These are phyloP conservation scores for Linderniella brevidens DNA, from an alignment of 257 asterid species.

Conservation along the genomic window DNA sequence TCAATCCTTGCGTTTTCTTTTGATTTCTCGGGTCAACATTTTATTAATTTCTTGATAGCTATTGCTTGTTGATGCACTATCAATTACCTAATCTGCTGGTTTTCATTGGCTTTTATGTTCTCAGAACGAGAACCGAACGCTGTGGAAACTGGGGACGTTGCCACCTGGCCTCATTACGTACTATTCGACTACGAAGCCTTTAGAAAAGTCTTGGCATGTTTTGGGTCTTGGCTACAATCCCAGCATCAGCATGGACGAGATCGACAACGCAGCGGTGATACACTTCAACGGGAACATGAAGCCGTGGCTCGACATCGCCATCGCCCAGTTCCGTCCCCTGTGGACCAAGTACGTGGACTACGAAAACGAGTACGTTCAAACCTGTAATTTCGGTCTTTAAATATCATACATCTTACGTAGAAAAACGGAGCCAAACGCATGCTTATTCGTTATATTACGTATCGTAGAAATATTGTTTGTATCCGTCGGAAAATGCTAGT, in stretches of 20 bases:
- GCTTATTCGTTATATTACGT: too few species aligned
- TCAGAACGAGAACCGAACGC: conserved; percentile 2
- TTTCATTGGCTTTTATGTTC: background rate
- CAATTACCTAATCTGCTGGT: too few species aligned
- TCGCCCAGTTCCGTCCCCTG: conserved; percentile 1
- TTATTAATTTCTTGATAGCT: too few species aligned
- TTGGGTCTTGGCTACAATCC: conserved; percentile 1
- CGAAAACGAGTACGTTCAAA: conserved; percentile 1
- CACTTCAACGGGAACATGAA: background rate
- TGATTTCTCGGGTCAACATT: too few species aligned
- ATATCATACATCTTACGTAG: background rate
- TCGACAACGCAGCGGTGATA: conserved; percentile 1
- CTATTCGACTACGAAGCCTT: conserved; percentile 1
- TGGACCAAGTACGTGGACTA: conserved; percentile 5
- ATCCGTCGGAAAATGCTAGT: too few species aligned
- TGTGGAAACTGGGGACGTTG: conserved; percentile 1
- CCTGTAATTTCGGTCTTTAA: conserved; percentile 3
- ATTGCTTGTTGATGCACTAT: too few species aligned
- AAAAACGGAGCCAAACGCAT: too few species aligned
- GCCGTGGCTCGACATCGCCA: conserved; percentile 2
- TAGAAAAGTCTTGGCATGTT: conserved; percentile 1
- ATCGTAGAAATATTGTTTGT: too few species aligned
- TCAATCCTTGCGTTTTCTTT: too few species aligned
- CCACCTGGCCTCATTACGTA: background rate
- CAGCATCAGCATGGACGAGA: conserved; percentile 4